Evolutionary conservation across 2,329 filamentous ascomycete genomes (phyloP), one percentile per base, ranked within the genome.

Genomic region (Pseudogymnoascus sp.): DNA sequence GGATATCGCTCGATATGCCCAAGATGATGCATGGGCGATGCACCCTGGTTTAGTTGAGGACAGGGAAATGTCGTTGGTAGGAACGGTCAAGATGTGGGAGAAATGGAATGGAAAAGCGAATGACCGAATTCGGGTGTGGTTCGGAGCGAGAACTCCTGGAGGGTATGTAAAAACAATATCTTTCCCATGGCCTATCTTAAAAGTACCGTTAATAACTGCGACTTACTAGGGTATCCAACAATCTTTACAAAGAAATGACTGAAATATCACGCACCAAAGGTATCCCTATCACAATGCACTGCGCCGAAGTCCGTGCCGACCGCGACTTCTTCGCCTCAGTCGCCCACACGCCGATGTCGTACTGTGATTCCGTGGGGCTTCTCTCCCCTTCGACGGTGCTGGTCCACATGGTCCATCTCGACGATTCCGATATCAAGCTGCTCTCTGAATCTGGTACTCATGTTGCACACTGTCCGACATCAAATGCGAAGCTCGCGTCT

Each of bases 401-500:
- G 1, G 80, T 77, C 0, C 80, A 82, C 69, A 80, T 81, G 78
- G 78, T 79, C 2, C 78, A 82, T 65, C 71, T 81, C 5, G 77
- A 81, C 64, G 75, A 75, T 61, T 71, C 68, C 1, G 79, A 80
- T 65, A 73, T 79, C 60, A 67, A 73, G 6, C 69, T 75, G 0
- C 70, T 80, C n/a, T 68, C 71, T 1, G 67, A 72, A 14, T 75
- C 76, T 0, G 74, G 74, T 6, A 77, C 77, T 0, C 74, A 78
- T 40, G 78, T 82, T 10, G 78, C 79, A 4, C 80, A 83, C 69
- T 80, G 79, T 65, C 78, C 80, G 0, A 79, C 76, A 0, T 80
- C 77, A 61, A 83, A 83, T 66, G 75, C 76, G 19, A 82, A 82
- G 68, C 75, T 83, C 11, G 80, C 77, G 0, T 81, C 79, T 2